Conservation (phyloP, 495 filamentous ascomycete genomes). For the Trichoderma parareesei region DNA sequence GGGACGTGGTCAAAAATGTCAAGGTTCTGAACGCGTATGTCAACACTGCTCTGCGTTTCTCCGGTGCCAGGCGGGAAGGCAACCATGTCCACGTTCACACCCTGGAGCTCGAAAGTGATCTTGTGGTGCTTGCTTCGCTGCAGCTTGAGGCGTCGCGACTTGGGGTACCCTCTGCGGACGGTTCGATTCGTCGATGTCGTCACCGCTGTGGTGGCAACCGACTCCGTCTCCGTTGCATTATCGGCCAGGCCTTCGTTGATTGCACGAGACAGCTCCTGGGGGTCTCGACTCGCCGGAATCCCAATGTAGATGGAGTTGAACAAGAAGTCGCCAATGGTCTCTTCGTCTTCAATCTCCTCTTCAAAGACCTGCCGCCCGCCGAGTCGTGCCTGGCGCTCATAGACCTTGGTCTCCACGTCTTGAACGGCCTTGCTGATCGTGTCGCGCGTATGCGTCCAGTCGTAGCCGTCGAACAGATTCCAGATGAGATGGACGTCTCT, state of each 20-base stretch:
- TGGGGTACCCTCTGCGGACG: constrained; percentile 31
- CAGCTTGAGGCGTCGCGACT: constrained; percentile 61
- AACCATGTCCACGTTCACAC: constrained; percentile 75
- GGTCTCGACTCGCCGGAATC: constrained; percentile 78
- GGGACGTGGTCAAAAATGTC: constrained; percentile 92
- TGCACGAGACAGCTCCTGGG: constrained; percentile 64
- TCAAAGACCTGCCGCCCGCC: constrained; percentile 39
- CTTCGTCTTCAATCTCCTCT: constrained; percentile 61
- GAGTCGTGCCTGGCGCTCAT: constrained; percentile 54
- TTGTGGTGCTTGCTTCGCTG: constrained; percentile 86
- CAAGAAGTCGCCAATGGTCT: constrained; percentile 85
- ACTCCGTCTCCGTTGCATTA: constrained; percentile 77
- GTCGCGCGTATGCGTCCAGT: constrained; percentile 85
- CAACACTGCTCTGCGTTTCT: constrained; percentile 79
- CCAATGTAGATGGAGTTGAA: constrained; percentile 99
- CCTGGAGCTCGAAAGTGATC: constrained; percentile 87
- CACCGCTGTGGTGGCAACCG: constrained; percentile 61
- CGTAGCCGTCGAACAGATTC: constrained; percentile 97
- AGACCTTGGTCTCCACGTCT: constrained; percentile 72
- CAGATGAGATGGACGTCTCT: constrained; percentile 90
- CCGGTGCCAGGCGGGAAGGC: constrained; percentile 69
- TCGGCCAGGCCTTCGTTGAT: constrained; percentile 89
- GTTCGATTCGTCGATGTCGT: constrained; percentile 7
- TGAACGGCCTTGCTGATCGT: constrained; percentile 79
- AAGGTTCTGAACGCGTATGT: constrained; percentile 71